Evolutionary conservation across 306 rosid genomes (phyloP).

Genomic region (Crotalaria pallida): DNA sequence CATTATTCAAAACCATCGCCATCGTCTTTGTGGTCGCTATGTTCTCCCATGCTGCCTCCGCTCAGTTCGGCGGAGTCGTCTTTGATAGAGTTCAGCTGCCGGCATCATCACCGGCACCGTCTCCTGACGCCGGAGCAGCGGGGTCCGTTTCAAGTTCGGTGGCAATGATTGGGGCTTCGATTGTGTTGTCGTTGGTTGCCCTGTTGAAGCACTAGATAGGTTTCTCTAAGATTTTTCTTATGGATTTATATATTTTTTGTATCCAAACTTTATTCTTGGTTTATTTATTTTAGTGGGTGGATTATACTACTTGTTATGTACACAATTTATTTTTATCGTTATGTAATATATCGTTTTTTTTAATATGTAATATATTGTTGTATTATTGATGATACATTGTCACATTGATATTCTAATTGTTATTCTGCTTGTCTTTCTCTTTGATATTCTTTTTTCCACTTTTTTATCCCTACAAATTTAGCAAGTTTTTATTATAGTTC

Average conservation of each 20-base stretch:
- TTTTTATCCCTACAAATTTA: no score
- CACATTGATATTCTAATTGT: no score
- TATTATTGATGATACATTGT: no score
- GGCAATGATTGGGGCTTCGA: constrained; percentile 34
- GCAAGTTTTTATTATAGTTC: no score
- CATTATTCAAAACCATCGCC: constrained; percentile 28
- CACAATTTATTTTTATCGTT: no score
- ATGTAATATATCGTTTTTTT: no score
- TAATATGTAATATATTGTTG: no score
- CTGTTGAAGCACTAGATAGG: constrained; percentile 22
- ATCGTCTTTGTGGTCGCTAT: constrained; percentile 17
- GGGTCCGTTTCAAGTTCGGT: constrained; percentile 23
- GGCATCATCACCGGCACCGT: constrained; percentile 27
- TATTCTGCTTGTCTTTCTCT: no score
- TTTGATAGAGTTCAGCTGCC: constrained; percentile 5
- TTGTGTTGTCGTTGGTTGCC: constrained; percentile 23
- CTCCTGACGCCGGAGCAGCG: constrained; percentile 25
- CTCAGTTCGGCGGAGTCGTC: no score
- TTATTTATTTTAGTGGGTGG: no score
- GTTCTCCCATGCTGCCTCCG: constrained; percentile 25
- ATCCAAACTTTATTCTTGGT: neutral
- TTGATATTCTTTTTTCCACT: no score
- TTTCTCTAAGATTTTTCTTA: neutral
- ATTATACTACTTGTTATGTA: no score
- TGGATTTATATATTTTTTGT: neutral